These are phyloP conservation scores for Benincasa hispida DNA, from an alignment of 306 rosid genomes.

Conservation along the genomic window DNA sequence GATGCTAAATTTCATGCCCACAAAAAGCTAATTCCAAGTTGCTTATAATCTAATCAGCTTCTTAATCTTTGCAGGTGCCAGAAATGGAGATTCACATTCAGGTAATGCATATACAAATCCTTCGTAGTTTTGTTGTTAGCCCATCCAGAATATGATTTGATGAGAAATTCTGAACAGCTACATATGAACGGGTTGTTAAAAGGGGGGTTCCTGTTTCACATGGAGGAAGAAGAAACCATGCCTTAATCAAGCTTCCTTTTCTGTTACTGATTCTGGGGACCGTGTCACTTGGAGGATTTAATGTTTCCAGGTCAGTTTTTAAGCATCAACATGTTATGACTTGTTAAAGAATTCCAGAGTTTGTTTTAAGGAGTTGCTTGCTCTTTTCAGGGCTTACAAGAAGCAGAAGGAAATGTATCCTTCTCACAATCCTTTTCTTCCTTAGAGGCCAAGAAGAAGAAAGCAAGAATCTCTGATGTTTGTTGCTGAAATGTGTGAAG, in stretches of 20 bases:
- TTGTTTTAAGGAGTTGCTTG: neutral
- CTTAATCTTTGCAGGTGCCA: slow-evolving; percentile 27
- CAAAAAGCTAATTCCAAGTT: neutral
- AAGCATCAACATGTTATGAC: neutral
- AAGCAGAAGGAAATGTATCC: slow-evolving; percentile 54
- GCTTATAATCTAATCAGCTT: neutral
- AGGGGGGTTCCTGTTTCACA: slow-evolving; percentile 52
- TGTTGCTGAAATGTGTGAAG: neutral
- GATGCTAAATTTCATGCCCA: too few relatives aligned
- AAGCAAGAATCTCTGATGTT: neutral
- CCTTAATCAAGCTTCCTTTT: slow-evolving; percentile 50
- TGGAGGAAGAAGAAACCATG: slow-evolving; percentile 37
- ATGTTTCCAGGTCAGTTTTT: slow-evolving; percentile 43
- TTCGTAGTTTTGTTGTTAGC: neutral
- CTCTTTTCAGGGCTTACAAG: slow-evolving; percentile 47
- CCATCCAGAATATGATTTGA: neutral
- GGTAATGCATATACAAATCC: slow-evolving; percentile 18
- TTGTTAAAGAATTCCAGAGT: neutral
- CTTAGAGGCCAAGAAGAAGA: neutral
- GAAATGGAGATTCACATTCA: slow-evolving; percentile 25
- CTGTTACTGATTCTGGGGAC: slow-evolving; percentile 51
- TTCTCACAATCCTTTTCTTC: slow-evolving; percentile 63
- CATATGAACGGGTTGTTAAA: slow-evolving; percentile 42
- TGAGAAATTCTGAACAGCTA: slow-evolving; percentile 20
- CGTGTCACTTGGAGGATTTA: slow-evolving; percentile 48